Base-by-base conservation (phyloP, 305 asterid species). In the Rubia balearica region DNA sequence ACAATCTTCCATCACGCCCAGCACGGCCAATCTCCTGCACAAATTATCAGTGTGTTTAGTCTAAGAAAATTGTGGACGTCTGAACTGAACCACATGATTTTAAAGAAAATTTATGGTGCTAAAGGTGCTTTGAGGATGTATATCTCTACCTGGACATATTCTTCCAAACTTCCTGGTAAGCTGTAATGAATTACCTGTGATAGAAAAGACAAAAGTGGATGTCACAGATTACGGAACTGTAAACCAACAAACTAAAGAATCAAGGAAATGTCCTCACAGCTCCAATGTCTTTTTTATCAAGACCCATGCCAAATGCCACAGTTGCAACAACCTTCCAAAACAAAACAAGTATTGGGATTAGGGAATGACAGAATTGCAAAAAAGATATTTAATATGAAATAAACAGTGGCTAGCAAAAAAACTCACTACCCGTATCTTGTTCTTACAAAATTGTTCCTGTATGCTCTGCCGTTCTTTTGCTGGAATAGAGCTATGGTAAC, bases 281-380 rank as follows among this genome's bases (percentile, higher is more conserved):
- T 76, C 95, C 98, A 82, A 94, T 88, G 71, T 94, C 98, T 62
- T 89, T 87, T 85, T 94, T 94, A 78, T 94, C 93, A 74, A 94
- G 98, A 71, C 99, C 99, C 99, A 94, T 91, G 79, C 99, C 98
- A n/a, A 94, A 94, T 80, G 99, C 98, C 57, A 94, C 99, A 43
- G 99, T 94, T 74, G 99, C 99, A 79, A 94, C 99, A 83, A 94
- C 90, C 99, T 94, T 84, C 72, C 74, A 85, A 70, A 72, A 77
- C 70, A 72, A 82, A 71, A 70, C 78, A 62, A 77, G 71, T 30
- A 48, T 69, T 79, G 42, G 51, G 66, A 62, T 22, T 61, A 27
- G 53, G 27, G 8, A 49, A 14, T 24, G 56, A 62, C 46, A 12
- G 36, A 33, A 33, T 33, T 61, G 33, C 38, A 38, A 41, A 30